Evolutionary conservation across 1,284 basidiomycete species (phyloP).

Genomic region (Coniferiporia sulphurascens): DNA sequence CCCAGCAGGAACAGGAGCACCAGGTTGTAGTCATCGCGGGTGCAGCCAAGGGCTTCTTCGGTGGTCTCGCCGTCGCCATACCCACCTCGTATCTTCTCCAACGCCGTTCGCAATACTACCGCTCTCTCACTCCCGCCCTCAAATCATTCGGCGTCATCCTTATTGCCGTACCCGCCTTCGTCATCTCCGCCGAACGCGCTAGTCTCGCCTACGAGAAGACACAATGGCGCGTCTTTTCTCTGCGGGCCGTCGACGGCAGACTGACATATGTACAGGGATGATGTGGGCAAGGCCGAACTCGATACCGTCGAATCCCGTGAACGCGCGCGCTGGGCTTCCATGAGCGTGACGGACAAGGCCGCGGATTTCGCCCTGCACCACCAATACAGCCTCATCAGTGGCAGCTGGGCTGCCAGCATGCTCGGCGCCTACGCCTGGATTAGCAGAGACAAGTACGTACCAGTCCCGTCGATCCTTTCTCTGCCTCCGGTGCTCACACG

Average conservation of each 20-base stretch:
- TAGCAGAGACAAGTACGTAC: conserved; percentile 29
- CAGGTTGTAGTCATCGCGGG: conserved; percentile 53
- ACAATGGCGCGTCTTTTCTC: conserved; percentile 51
- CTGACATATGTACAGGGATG: conserved; percentile 21
- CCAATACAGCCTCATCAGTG: conserved; percentile 45
- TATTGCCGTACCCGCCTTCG: conserved; percentile 62
- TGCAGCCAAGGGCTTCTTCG: conserved; percentile 57
- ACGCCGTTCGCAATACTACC: conserved; percentile 56
- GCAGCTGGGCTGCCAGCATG: conserved; percentile 42
- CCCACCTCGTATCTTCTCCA: conserved; percentile 59
- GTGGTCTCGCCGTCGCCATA: conserved; percentile 46
- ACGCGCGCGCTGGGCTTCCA: conserved; percentile 32
- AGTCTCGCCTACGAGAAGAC: conserved; percentile 67
- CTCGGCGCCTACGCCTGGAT: conserved; percentile 32
- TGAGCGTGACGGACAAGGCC: conserved; percentile 33
- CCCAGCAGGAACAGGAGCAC: conserved; percentile 36
- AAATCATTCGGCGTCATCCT: conserved; percentile 72
- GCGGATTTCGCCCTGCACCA: conserved; percentile 41
- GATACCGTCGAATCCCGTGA: conserved; percentile 27
- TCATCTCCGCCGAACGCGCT: conserved; percentile 76
- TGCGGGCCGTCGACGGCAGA: background rate
- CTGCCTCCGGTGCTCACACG: too few species aligned
- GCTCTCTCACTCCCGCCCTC: conserved; percentile 64
- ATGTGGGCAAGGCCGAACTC: conserved; percentile 32
- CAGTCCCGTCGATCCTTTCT: background rate